These are phyloP conservation scores for Neonectria magnoliae DNA, from an alignment of 2,329 filamentous ascomycete genomes.

Conservation along the genomic window DNA sequence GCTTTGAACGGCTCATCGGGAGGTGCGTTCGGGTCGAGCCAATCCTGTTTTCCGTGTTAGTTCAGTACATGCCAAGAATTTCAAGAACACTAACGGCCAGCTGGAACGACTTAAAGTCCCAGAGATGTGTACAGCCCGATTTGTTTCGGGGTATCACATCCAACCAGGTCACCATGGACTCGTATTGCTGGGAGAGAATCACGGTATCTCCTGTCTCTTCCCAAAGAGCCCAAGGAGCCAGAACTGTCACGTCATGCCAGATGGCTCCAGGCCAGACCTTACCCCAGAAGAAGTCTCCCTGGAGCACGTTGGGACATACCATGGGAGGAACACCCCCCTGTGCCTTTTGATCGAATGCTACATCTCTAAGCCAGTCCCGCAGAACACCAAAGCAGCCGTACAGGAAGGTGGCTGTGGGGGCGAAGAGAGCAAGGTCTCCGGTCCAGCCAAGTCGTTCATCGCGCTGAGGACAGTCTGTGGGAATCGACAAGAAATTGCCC, in stretches of 20 bases:
- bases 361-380: slow-evolving; percentile 45
- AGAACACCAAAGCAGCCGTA: slow-evolving; percentile 62
- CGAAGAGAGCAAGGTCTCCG: slow-evolving; percentile 61
- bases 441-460: slow-evolving; percentile 66
- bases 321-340: slow-evolving; percentile 34
- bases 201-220: slow-evolving; percentile 49
- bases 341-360: slow-evolving; percentile 33
- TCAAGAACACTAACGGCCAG: slow-evolving; percentile 29
- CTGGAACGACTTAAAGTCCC: slow-evolving; percentile 43
- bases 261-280: slow-evolving; percentile 45
- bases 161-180: slow-evolving; percentile 54
- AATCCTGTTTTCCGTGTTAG: slow-evolving; percentile 51
- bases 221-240: slow-evolving; percentile 54
- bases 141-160: slow-evolving; percentile 46
- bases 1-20: slow-evolving; percentile 51
- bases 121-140: slow-evolving; percentile 50
- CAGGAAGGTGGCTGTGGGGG: slow-evolving; percentile 61
- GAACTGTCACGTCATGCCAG: slow-evolving; percentile 57
- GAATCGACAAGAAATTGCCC: slow-evolving; percentile 67
- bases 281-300: slow-evolving; percentile 27
- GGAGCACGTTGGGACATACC: slow-evolving; percentile 32
- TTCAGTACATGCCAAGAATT: accelerated
- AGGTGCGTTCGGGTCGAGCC: slow-evolving; percentile 59
- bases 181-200: slow-evolving; percentile 51
- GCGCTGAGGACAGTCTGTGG: slow-evolving; percentile 67